Conservation (phyloP, 2,329 filamentous ascomycete species). For the Penicillium sp. region DNA sequence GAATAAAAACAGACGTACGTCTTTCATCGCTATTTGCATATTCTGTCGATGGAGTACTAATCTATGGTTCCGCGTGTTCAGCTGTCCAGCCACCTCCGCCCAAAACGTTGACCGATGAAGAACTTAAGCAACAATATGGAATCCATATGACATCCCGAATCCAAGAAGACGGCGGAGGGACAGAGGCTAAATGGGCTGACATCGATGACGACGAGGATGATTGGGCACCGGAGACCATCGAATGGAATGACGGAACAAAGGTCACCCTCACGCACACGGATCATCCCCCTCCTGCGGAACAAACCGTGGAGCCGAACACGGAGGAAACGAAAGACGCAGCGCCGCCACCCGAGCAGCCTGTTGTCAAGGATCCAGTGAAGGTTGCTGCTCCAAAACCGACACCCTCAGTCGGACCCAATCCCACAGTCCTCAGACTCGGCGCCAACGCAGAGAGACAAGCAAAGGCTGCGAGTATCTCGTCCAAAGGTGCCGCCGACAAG, state of each 20-base stretch:
- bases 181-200: slow-evolving; percentile 63
- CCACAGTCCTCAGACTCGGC: slow-evolving; percentile 45
- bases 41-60: no score
- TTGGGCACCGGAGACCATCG: slow-evolving; percentile 61
- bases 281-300: slow-evolving; percentile 19
- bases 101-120: slow-evolving; percentile 62
- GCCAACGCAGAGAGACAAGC: slow-evolving; percentile 43
- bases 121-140: slow-evolving; percentile 62
- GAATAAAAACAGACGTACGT: slow-evolving; percentile 61
- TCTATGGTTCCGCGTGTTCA: slow-evolving; percentile 18
- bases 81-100: slow-evolving; percentile 51
- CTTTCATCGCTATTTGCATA: background rate
- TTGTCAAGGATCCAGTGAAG: slow-evolving; percentile 23
- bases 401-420: slow-evolving; percentile 45
- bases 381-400: slow-evolving; percentile 30
- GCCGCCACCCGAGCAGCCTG: slow-evolving; percentile 17
- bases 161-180: slow-evolving; percentile 55
- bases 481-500: slow-evolving; percentile 50
- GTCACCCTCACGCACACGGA: slow-evolving; percentile 49
- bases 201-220: slow-evolving; percentile 65
- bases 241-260: slow-evolving; percentile 65
- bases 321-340: slow-evolving; percentile 20
- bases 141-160: slow-evolving; percentile 62
- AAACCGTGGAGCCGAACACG: slow-evolving; percentile 13
- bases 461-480: slow-evolving; percentile 39